Base-by-base conservation (phyloP, 192 early-diverging fungal species). In the Coemansia sp. region DNA sequence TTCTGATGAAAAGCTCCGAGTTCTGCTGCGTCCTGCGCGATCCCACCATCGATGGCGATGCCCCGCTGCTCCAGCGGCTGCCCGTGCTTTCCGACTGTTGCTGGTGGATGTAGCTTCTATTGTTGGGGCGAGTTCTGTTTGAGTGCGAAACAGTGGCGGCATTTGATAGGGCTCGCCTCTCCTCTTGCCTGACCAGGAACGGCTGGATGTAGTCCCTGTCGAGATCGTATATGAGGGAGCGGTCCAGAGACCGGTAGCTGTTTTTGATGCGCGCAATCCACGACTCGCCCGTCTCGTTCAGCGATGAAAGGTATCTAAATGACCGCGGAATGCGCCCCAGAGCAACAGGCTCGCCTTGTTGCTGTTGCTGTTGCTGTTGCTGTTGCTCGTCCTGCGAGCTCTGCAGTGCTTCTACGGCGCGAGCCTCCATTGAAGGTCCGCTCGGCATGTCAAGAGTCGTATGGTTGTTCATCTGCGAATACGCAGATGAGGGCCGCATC, bases 121-220 rank as follows among this genome's bases (percentile, higher is more conserved):
- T n/a, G n/a, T n/a, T 30, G 7, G 52, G 15, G 1, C 52, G 52
- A 25, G 20, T 30, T 30, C 29, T 28, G 15, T 28, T 30, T 19
- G 27, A 4, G 29, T 15, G 52, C 30, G 17, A 30, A 17, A 6
- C 29, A 17, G 29, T n/a, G n/a, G n/a, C 7, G n/a, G 11, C 20
- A 9, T 29, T 33, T 40, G 50, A 38, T 36, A 36, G 31, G n/a
- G n/a, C n/a, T n/a, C n/a, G n/a, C n/a, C n/a, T n/a, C 38, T 41
- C 50, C 33, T 62, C 55, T 27, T 73, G 55, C 6, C 70, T 60
- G 3, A 59, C 71, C 38, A 78, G 66, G 30, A 78, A 40, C 22
- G 75, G 75, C 62, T 65, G 75, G 23, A 78, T 63, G 38, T 78
- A 78, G 55, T 78, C 44, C 34, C 55, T 53, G 66, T 78, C 75